Percentiles rank a stretch among this genome's conserved stretches.
These are phyloP conservation scores for Climacium dendroides DNA, from an alignment of 225 moss, liverwort and hornwort species.

Conservation along the genomic window DNA sequence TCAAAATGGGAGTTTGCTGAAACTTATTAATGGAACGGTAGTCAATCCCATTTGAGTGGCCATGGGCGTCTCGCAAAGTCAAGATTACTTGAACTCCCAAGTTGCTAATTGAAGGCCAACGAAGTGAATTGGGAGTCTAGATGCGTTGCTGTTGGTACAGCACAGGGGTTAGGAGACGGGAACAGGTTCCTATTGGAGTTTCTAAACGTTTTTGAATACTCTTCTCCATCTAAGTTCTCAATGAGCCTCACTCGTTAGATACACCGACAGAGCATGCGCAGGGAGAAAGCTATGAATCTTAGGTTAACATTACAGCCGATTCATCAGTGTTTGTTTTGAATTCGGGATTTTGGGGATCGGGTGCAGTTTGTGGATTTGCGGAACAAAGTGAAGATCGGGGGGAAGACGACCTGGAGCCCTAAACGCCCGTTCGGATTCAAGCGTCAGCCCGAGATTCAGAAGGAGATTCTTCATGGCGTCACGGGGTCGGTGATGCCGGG, in stretches of 20 bases:
- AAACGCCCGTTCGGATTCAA: constrained; percentile 10
- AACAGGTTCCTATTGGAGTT: background rate
- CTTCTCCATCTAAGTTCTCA: too few relatives aligned
- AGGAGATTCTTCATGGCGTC: constrained; percentile 60
- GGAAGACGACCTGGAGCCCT: constrained; percentile 14
- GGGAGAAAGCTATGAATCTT: too few relatives aligned
- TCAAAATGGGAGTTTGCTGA: background rate
- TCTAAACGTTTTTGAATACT: background rate
- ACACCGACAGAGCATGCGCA: background rate
- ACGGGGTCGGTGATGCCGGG: constrained; percentile 67
- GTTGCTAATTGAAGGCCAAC: background rate
- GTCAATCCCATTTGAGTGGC: too few relatives aligned
- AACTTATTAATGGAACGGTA: background rate
- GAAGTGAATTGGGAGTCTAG: background rate
- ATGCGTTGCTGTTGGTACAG: background rate
- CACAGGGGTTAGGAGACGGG: background rate
- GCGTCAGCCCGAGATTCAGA: constrained; percentile 20
- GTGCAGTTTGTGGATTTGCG: constrained; percentile 54
- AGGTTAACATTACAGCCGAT: background rate
- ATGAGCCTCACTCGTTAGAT: background rate
- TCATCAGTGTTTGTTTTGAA: background rate
- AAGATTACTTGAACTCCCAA: background rate
- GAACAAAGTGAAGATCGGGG: constrained; percentile 29
- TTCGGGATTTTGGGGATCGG: background rate
- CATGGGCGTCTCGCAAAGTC: background rate